phyloP scores from a whole-genome alignment of 1,284 basidiomycete species.

The Cutaneotrichosporon dermatis region DNA sequence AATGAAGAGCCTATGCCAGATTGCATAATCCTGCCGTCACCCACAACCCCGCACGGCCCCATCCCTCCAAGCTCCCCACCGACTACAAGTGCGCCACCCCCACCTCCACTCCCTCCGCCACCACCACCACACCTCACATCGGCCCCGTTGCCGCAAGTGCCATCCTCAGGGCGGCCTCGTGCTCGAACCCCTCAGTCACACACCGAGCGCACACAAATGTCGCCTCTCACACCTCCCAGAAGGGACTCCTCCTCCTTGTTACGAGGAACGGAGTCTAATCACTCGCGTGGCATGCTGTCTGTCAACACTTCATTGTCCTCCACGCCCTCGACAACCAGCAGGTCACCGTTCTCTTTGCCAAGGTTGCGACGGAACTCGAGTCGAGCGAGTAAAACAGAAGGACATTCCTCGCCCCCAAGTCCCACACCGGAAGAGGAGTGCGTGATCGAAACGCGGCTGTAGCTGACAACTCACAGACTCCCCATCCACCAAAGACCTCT shows the following conservation, averaged over 20 bases:
- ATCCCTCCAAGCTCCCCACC: not conserved
- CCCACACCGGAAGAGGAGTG: not conserved
- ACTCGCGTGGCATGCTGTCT: not conserved
- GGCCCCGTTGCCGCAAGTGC: too few species aligned
- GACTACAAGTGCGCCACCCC: too few species aligned
- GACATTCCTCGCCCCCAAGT: not conserved
- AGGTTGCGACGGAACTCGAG: slow-evolving; percentile 3
- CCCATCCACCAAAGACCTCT: slow-evolving; percentile 15
- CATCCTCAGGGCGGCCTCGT: not conserved
- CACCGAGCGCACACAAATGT: not conserved
- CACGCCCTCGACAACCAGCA: not conserved
- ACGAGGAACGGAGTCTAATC: not conserved
- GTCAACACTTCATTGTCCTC: not conserved
- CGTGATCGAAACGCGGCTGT: too few species aligned
- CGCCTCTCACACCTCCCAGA: not conserved
- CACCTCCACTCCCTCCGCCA: not conserved
- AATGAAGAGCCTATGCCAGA: slow-evolving; percentile 3
- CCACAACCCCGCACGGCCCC: too few species aligned
- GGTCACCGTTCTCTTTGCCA: not conserved
- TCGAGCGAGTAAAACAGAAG: not conserved
- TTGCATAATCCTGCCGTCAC: slow-evolving; percentile 1
- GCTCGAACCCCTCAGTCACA: not conserved
- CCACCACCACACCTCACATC: not conserved
- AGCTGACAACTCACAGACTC: not conserved
- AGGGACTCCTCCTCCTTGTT: not conserved